A percentile compares a stretch with the other conserved stretches of the same genome.
Conservation (phyloP, 495 filamentous ascomycete genomes). For the Sordaria brevicollis region DNA sequence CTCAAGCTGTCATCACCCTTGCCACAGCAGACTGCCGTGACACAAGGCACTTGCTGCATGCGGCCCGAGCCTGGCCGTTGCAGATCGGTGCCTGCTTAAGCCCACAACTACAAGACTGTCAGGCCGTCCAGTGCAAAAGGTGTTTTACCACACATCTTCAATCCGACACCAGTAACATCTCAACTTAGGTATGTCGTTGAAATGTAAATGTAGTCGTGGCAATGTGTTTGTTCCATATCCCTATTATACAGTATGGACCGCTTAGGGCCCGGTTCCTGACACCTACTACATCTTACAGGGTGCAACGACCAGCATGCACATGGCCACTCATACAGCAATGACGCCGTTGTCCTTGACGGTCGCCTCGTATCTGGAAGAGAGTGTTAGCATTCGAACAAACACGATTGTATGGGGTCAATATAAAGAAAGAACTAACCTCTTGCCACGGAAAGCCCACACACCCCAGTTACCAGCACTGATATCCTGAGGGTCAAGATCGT, state of each 20-base stretch:
- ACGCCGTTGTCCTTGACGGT: slow-evolving; percentile 39
- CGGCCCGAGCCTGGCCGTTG: not conserved
- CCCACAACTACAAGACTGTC: not conserved
- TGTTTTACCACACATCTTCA: not conserved
- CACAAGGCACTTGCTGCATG: not conserved
- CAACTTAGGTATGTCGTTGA: not conserved
- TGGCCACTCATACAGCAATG: not conserved
- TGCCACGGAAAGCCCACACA: slow-evolving; percentile 91
- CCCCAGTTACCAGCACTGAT: slow-evolving; percentile 95
- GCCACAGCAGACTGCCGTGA: not conserved
- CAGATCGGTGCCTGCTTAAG: not conserved
- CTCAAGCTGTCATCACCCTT: not conserved
- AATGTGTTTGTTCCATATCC: not conserved
- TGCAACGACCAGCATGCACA: slow-evolving; percentile 1
- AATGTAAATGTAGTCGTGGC: not conserved
- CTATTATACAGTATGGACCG: not conserved
- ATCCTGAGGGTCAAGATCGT: slow-evolving; percentile 90
- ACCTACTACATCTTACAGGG: not conserved
- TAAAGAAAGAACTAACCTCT: slow-evolving; percentile 58
- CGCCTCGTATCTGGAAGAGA: slow-evolving; percentile 46
- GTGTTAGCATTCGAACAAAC: slow-evolving; percentile 17
- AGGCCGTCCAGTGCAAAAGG: not conserved
- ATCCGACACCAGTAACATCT: not conserved
- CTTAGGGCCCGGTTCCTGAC: not conserved
- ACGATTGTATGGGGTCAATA: not conserved